These are phyloP conservation scores for Botrytis elliptica DNA, from an alignment of 2,329 filamentous ascomycete genomes.

Conservation along the genomic window DNA sequence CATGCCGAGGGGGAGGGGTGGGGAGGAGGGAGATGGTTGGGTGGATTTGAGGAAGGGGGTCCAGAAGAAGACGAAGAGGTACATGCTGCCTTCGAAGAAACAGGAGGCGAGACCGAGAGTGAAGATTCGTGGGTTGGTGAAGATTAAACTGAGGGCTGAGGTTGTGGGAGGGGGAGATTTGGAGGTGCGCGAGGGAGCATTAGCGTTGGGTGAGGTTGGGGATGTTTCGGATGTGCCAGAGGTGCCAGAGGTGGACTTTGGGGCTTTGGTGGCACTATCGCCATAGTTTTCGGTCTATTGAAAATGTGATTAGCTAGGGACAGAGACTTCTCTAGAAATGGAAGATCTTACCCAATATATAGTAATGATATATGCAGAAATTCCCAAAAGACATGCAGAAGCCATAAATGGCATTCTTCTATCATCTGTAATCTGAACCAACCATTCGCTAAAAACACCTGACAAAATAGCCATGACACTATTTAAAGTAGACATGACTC, in stretches of 20 bases:
- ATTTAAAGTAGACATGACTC: conserved; percentile 52
- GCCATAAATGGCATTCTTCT: conserved; percentile 54
- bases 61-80: conserved; percentile 64
- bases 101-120: conserved; percentile 53
- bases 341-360: conserved; percentile 47
- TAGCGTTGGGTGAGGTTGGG: neutral
- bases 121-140: conserved; percentile 49
- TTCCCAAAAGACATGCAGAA: conserved; percentile 43
- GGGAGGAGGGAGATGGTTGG: conserved; percentile 43
- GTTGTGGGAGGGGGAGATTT: neutral
- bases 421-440: conserved; percentile 49
- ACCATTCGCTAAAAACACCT: conserved; percentile 52
- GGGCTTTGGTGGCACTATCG: conserved; percentile 27
- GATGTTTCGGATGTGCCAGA: conserved; percentile 17
- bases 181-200: neutral
- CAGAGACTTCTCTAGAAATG: neutral
- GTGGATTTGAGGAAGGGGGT: conserved; percentile 52
- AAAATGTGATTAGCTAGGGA: neutral
- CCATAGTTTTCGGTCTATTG: conserved; percentile 52
- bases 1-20: conserved; percentile 49
- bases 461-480: conserved; percentile 55
- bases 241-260: conserved; percentile 20
- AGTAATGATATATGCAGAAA: conserved; percentile 48
- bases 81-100: conserved; percentile 61
- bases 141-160: conserved; percentile 28